Evolutionary conservation across 352 stramenopile species (phyloP).

Genomic region (Pythium rhizo-oryzae): DNA sequence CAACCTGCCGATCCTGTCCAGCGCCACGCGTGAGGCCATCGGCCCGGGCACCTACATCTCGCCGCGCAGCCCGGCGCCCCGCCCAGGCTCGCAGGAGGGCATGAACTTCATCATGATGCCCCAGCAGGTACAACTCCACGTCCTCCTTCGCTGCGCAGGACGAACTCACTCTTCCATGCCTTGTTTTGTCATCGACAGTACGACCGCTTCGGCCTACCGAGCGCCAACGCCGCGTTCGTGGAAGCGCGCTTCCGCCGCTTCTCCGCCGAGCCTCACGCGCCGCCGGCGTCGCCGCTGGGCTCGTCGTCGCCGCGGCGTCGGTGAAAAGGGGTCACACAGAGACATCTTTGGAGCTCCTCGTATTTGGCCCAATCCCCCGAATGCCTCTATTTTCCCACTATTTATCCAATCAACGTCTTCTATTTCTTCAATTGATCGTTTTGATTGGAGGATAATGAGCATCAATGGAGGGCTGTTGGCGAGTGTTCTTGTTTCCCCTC

Average conservation of each 20-base stretch:
- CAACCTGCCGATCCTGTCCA: conserved; percentile 61
- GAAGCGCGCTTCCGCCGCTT: conserved; percentile 74
- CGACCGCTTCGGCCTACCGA: conserved; percentile 61
- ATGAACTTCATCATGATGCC: conserved; percentile 78
- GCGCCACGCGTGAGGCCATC: conserved; percentile 49
- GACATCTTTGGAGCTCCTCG: neutral
- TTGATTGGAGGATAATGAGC: conserved; percentile 21
- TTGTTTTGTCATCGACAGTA: conserved; percentile 2
- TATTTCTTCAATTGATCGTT: neutral
- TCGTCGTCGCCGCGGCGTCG: conserved; percentile 12
- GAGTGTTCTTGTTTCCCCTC: neutral
- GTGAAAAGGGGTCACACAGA: neutral
- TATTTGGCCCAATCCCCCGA: conserved; percentile 15
- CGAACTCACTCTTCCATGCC: neutral
- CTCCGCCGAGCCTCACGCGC: conserved; percentile 44
- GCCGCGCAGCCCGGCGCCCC: conserved; percentile 8
- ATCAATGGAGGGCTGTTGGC: conserved; percentile 23
- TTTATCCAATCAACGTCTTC: conserved; percentile 23
- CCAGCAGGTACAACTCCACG: conserved; percentile 43
- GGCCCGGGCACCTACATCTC: conserved; percentile 56
- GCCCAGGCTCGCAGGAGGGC: conserved; percentile 37
- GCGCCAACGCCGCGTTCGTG: conserved; percentile 50
- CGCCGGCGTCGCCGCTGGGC: conserved; percentile 8
- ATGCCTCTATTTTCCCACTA: conserved; percentile 6
- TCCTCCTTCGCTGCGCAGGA: neutral